A percentile compares a stretch with the other conserved stretches of the same genome.
Conservation (phyloP, 2,329 filamentous ascomycete species). For the Hymenoscyphus infarciens region DNA sequence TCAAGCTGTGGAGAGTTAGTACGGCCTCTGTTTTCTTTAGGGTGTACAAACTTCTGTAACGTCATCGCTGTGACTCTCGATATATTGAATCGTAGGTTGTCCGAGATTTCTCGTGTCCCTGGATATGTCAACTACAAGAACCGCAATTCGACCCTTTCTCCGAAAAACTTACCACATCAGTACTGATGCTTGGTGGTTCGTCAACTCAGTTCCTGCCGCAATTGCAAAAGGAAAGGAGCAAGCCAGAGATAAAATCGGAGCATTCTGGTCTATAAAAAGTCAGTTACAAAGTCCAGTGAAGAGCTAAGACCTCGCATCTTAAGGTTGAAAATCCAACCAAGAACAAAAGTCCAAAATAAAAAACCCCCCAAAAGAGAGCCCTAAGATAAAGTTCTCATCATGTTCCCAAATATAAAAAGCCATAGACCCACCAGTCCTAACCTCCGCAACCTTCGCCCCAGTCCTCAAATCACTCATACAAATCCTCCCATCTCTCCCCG, state of each 20-base stretch:
- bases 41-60: conserved; percentile 50
- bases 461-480: conserved; percentile 62
- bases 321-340: not conserved
- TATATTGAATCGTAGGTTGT: conserved; percentile 50
- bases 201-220: conserved; percentile 70
- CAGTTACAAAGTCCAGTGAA: conserved; percentile 1
- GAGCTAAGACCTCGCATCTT: not conserved
- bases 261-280: conserved; percentile 40
- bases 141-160: not conserved
- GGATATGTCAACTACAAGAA: conserved; percentile 9
- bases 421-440: conserved; percentile 35
- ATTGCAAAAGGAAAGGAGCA: conserved; percentile 56
- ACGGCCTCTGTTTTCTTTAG: conserved; percentile 16
- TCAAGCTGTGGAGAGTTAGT: conserved; percentile 43
- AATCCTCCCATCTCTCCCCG: conserved; percentile 68
- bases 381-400: conserved; percentile 1
- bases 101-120: conserved; percentile 57
- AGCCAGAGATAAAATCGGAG: conserved; percentile 62
- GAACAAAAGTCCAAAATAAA: not conserved
- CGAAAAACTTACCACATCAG: conserved; percentile 52
- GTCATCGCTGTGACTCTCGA: conserved; percentile 66
- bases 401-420: not conserved
- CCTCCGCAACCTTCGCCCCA: conserved; percentile 43
- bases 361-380: not conserved
- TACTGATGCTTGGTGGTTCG: conserved; percentile 59